A percentile compares a stretch with the other conserved stretches of the same genome.
phyloP scores from a whole-genome alignment of 2,329 filamentous ascomycete species.

The Tolypocladium cylindrosporum region DNA sequence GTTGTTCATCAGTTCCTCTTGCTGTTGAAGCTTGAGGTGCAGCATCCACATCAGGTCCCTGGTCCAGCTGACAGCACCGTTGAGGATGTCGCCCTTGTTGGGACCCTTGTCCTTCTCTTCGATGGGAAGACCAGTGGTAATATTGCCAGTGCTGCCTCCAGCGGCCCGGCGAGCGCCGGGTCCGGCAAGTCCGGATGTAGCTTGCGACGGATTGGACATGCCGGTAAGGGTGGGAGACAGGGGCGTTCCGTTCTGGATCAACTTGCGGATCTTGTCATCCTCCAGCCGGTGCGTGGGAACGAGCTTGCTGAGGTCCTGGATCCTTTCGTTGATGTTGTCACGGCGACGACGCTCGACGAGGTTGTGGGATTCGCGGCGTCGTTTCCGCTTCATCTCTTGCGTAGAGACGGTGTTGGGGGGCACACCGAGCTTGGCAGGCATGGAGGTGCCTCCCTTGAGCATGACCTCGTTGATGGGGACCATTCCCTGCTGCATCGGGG shows the following conservation, averaged over 20 bases:
- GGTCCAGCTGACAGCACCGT: constrained; percentile 94
- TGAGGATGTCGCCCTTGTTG: constrained; percentile 97
- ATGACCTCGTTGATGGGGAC: constrained; percentile 83
- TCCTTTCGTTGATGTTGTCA: constrained; percentile 98
- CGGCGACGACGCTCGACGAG: constrained; percentile 87
- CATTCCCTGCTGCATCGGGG: constrained; percentile 60
- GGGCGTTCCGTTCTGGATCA: constrained; percentile 84
- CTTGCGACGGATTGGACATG: constrained; percentile 57
- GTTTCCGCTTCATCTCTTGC: constrained; percentile 87
- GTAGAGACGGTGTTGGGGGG: constrained; percentile 51
- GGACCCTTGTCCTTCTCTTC: constrained; percentile 98
- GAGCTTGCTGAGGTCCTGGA: constrained; percentile 89
- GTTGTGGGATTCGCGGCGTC: constrained; percentile 90
- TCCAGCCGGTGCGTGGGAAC: constrained; percentile 88
- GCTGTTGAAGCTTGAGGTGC: constrained; percentile 79
- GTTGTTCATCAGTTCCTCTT: constrained; percentile 72
- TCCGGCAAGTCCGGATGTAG: constrained; percentile 80
- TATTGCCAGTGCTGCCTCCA: constrained; percentile 61
- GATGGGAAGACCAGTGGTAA: constrained; percentile 82
- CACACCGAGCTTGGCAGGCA: constrained; percentile 75
- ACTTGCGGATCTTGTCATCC: constrained; percentile 93
- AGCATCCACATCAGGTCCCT: constrained; percentile 97
- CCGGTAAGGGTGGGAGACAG: constrained; percentile 73
- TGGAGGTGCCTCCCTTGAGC: constrained; percentile 76
- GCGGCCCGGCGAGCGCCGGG: constrained; percentile 74